Conservation (phyloP, 2,329 filamentous ascomycete species). For the Anthostomella pinea region DNA sequence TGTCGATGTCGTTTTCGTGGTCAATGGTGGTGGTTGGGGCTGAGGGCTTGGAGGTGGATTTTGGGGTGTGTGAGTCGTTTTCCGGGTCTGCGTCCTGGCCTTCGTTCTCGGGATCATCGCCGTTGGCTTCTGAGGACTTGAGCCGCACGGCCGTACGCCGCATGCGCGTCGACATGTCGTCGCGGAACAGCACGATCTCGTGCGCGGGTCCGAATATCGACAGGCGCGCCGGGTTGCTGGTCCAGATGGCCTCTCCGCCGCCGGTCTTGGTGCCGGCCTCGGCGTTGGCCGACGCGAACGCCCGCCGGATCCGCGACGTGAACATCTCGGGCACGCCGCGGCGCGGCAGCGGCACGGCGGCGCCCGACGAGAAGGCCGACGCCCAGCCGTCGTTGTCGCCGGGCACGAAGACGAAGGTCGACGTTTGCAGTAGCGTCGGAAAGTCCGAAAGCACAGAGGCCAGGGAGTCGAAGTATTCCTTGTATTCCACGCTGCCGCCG, state of each 20-base stretch:
- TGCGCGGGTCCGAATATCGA: conserved; percentile 83
- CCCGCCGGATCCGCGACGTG: conserved; percentile 79
- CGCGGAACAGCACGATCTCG: conserved; percentile 82
- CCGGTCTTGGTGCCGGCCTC: conserved; percentile 54
- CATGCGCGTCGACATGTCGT: conserved; percentile 79
- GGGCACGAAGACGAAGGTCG: conserved; percentile 88
- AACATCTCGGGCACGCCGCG: conserved; percentile 82
- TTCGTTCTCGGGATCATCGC: no score
- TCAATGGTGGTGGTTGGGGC: conserved; percentile 7
- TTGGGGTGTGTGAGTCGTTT: conserved; percentile 3
- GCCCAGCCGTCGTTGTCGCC: conserved; percentile 98
- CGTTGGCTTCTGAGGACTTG: conserved; percentile 47
- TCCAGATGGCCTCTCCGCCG: conserved; percentile 78
- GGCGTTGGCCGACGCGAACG: conserved; percentile 73
- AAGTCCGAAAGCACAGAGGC: conserved; percentile 82
- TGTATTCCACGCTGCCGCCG: conserved; percentile 89
- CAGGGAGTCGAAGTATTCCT: conserved; percentile 89
- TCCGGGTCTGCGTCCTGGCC: conserved; percentile 32
- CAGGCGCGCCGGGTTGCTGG: conserved; percentile 80
- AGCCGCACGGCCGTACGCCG: conserved; percentile 74
- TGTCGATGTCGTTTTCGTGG: conserved; percentile 31
- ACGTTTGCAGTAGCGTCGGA: conserved; percentile 71
- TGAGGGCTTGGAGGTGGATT: conserved; percentile 4
- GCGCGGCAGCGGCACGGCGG: conserved; percentile 66
- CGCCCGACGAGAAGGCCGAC: conserved; percentile 76